Conservation (phyloP, 345 rosid species). For the Clarkia xantiana region DNA sequence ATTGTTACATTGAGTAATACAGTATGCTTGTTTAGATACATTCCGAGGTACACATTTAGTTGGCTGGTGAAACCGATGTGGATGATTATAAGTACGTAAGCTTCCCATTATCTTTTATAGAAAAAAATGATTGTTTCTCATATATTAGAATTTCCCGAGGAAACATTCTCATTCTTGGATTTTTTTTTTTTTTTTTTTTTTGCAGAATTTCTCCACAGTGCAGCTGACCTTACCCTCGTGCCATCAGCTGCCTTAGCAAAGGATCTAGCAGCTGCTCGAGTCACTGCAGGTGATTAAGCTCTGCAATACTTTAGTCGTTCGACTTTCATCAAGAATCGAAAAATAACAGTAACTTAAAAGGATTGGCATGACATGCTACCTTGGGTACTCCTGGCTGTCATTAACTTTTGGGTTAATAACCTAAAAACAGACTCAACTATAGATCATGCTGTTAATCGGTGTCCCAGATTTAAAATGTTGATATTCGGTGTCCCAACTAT, state of each 20-base stretch:
- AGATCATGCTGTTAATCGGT: no score
- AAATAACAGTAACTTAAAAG: no score
- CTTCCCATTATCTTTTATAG: background rate
- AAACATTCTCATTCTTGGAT: no score
- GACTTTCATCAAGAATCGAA: background rate
- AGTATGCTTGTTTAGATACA: slow-evolving; percentile 41
- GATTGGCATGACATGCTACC: no score
- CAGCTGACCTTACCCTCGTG: slow-evolving; percentile 93
- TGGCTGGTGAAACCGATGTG: slow-evolving; percentile 99
- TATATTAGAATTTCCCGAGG: background rate
- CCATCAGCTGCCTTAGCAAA: slow-evolving; percentile 84
- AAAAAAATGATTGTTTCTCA: background rate
- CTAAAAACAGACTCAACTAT: no score
- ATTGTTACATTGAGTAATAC: slow-evolving; percentile 5
- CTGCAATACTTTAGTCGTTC: background rate
- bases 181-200: background rate
- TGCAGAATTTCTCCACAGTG: slow-evolving; percentile 92
- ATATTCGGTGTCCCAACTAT: no score
- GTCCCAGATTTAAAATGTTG: no score
- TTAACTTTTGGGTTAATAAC: no score
- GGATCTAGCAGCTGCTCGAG: slow-evolving; percentile 76
- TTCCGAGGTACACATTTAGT: slow-evolving; percentile 92
- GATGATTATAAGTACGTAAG: slow-evolving; percentile 71
- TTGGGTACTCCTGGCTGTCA: no score
- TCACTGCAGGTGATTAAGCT: slow-evolving; percentile 58